A percentile compares a stretch with the other conserved stretches of the same genome.
phyloP scores from a whole-genome alignment of 2,329 filamentous ascomycete genomes.

The Biscogniauxia marginata region DNA sequence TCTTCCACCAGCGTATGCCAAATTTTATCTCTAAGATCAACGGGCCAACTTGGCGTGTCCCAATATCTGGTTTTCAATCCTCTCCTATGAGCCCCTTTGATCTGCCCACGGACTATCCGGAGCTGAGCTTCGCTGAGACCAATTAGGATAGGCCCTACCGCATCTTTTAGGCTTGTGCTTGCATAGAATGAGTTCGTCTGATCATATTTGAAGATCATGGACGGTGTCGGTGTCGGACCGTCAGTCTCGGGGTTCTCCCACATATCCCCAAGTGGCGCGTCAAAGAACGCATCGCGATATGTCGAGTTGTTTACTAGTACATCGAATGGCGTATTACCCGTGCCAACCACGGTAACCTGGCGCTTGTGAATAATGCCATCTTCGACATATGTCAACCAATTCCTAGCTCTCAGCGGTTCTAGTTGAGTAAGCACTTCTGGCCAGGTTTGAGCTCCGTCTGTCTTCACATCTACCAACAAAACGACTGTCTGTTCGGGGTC shows the following conservation, averaged over 20 bases:
- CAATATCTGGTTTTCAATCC: constrained; percentile 61
- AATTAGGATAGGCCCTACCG: constrained; percentile 47
- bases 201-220: constrained; percentile 36
- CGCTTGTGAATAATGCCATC: constrained; percentile 50
- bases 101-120: constrained; percentile 41
- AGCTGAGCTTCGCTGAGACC: constrained; percentile 42
- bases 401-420: constrained; percentile 54
- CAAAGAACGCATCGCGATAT: constrained; percentile 63
- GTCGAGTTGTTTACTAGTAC: constrained; percentile 50
- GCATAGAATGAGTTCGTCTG: constrained; percentile 59
- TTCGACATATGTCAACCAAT: constrained; percentile 56
- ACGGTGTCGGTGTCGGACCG: constrained; percentile 5
- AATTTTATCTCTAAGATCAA: constrained; percentile 51
- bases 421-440: constrained; percentile 54
- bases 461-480: constrained; percentile 71
- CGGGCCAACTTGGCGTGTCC: constrained; percentile 58
- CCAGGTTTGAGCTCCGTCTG: constrained; percentile 50
- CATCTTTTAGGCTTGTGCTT: constrained; percentile 48
- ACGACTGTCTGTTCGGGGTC: constrained; percentile 54
- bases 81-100: constrained; percentile 42
- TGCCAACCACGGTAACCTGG: constrained; percentile 67
- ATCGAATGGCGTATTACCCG: constrained; percentile 62
- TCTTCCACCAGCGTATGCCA: constrained; percentile 56
- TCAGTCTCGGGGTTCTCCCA: constrained; percentile 35
- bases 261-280: constrained; percentile 55